Evolutionary conservation across 345 rosid species (phyloP), one percentile per base, ranked within the genome.

Genomic region (Salix caprea): DNA sequence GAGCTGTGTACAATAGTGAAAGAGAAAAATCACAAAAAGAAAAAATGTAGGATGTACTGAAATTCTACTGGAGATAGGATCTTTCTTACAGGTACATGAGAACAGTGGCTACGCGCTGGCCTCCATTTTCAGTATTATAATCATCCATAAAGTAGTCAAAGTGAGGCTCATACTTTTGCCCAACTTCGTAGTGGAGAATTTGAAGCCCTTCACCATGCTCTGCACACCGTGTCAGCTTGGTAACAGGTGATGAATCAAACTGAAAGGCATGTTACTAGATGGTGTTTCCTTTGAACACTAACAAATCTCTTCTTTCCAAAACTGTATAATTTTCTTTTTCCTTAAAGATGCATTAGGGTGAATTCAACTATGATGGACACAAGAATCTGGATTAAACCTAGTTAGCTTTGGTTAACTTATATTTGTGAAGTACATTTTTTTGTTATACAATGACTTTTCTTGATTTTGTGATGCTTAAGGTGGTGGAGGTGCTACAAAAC

Each of bases 171-270:
- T 92, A 93, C 82, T 94, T 92, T 65, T 93, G 98, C 73, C 99
- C 99, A 65, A 84, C 92, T 84, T 96, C 98, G 73, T 93, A 93
- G 69, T 96, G 99, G 70, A 96, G 97, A 61, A 96, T 75, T 83
- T 96, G 98, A 76, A 93, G 97, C 71, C 99, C 99, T 85, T 94
- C 98, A 60, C 99, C 98, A 36, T 96, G 87, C 71, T 94, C 98
- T 94, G 91, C 75, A 80, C 50, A 80, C 78, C 69, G 26, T 56
- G 42, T 70, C 79, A 36, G 39, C 50, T 60, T 42, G 58, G 72
- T 58, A 64, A 21, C 39, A 40, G 37, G 19, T 61, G 61, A 61
- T 69, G 69, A 68, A 74, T 37, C 21, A 54, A 12, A 28, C 62
- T 56, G 26, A 68, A 46, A 24, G 48, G 24, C 60, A 65, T 64